Conservation (phyloP, 352 stramenopile species). For the Saprolegnia diclina region DNA sequence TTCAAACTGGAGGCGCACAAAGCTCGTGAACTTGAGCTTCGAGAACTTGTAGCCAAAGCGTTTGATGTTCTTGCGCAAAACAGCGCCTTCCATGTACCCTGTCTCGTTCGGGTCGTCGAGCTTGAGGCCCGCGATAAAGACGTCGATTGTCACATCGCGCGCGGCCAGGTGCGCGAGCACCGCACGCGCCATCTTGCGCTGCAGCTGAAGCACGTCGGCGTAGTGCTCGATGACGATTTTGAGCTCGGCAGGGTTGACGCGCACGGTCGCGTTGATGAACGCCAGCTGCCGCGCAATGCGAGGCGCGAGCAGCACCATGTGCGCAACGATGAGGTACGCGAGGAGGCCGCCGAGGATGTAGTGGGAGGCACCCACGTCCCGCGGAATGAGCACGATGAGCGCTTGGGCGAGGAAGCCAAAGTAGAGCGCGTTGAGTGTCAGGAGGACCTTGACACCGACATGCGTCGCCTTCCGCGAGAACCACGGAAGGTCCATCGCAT, state of each 20-base stretch:
- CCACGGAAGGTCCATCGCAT: slow-evolving; percentile 14
- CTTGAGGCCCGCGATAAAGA: background rate
- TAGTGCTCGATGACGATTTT: slow-evolving; percentile 25
- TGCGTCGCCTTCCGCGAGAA: slow-evolving; percentile 23
- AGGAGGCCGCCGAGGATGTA: background rate
- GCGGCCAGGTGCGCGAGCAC: slow-evolving; percentile 5
- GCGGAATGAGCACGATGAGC: slow-evolving; percentile 12
- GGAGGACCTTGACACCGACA: slow-evolving; percentile 20
- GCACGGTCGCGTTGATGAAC: slow-evolving; percentile 25
- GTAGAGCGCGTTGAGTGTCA: slow-evolving; percentile 26
- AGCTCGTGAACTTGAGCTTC: slow-evolving; percentile 22
- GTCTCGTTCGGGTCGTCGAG: slow-evolving; percentile 1
- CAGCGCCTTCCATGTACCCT: background rate
- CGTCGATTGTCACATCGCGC: background rate
- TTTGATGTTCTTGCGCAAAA: slow-evolving; percentile 11
- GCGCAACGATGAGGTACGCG: slow-evolving; percentile 4
- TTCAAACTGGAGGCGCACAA: slow-evolving; percentile 24
- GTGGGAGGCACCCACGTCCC: background rate
- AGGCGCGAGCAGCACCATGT: slow-evolving; percentile 22
- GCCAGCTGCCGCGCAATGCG: slow-evolving; percentile 23
- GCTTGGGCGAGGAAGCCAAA: slow-evolving; percentile 24
- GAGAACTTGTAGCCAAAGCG: slow-evolving; percentile 25
- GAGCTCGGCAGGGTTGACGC: slow-evolving; percentile 20
- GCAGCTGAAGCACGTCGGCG: slow-evolving; percentile 22
- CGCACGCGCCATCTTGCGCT: slow-evolving; percentile 20